Conservation (phyloP, 148 eudicot species). For the Vaccinium vitisidaea region DNA sequence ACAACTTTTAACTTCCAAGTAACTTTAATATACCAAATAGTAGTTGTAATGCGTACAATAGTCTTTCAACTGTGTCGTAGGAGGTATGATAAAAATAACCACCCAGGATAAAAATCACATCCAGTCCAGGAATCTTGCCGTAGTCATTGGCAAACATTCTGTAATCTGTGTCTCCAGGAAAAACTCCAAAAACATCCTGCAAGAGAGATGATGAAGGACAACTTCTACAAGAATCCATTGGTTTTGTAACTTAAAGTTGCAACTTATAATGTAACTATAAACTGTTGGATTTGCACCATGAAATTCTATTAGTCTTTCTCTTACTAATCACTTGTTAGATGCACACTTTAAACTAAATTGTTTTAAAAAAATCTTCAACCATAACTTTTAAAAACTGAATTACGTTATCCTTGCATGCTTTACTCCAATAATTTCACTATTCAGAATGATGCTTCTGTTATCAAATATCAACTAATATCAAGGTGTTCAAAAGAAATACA, state of each 20-base stretch:
- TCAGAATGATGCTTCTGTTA: neutral
- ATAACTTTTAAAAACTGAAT: neutral
- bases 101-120: conserved; percentile 84
- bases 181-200: conserved; percentile 82
- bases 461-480: neutral
- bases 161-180: conserved; percentile 98
- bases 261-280: neutral
- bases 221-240: neutral
- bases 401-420: conserved; percentile 2
- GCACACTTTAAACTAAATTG: neutral
- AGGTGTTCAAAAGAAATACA: neutral
- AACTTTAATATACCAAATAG: conserved; percentile 45
- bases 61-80: conserved; percentile 80
- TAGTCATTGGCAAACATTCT: conserved; percentile 87
- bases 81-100: conserved; percentile 96
- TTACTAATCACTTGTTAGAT: conserved; percentile 1
- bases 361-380: conserved; percentile 7
- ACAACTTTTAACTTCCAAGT: conserved; percentile 23
- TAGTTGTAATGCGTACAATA: conserved; percentile 74
- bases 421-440: neutral
- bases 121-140: conserved; percentile 92
- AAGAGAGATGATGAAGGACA: conserved; percentile 10
- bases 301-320: neutral
- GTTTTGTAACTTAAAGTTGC: neutral
- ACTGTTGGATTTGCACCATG: neutral